Conservation (phyloP, 2,329 filamentous ascomycete species). For the Xylariales sp. region DNA sequence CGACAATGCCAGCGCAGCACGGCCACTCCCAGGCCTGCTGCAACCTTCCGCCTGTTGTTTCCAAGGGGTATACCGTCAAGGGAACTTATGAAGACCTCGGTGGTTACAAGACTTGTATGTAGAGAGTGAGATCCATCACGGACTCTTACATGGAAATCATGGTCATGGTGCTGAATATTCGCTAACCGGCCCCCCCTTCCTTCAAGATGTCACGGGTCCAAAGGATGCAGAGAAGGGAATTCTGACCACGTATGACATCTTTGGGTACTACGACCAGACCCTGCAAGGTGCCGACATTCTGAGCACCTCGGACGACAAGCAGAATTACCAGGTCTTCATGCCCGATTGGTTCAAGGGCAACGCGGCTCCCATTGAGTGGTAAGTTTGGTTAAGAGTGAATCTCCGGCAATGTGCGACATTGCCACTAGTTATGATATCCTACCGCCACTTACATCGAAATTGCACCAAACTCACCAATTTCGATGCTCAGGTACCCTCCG, state of each 20-base stretch:
- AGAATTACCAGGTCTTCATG: constrained; percentile 81
- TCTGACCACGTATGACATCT: constrained; percentile 62
- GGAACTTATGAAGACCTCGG: constrained; percentile 54
- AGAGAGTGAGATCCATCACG: no score
- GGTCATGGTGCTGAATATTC: no score
- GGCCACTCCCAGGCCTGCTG: constrained; percentile 55
- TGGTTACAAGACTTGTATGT: constrained; percentile 48
- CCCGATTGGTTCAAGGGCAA: constrained; percentile 86
- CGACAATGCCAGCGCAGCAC: constrained; percentile 44
- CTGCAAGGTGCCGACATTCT: constrained; percentile 67
- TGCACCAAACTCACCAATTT: no score
- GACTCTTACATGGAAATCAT: no score
- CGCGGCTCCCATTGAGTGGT: constrained; percentile 53
- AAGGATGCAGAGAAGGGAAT: constrained; percentile 51
- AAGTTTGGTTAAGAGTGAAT: no score
- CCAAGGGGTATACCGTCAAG: constrained; percentile 49
- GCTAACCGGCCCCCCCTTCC: neutral
- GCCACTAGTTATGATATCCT: no score
- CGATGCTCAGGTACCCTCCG: constrained; percentile 58
- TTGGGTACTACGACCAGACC: constrained; percentile 69
- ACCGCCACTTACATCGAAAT: no score
- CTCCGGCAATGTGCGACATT: no score
- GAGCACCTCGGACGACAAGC: constrained; percentile 48
- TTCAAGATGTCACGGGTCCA: constrained; percentile 45
- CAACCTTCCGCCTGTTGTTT: constrained; percentile 54